A percentile compares a stretch with the other conserved stretches of the same genome.
Conservation (phyloP, 2,329 filamentous ascomycete genomes). For the Tolypocladium endophyticum region DNA sequence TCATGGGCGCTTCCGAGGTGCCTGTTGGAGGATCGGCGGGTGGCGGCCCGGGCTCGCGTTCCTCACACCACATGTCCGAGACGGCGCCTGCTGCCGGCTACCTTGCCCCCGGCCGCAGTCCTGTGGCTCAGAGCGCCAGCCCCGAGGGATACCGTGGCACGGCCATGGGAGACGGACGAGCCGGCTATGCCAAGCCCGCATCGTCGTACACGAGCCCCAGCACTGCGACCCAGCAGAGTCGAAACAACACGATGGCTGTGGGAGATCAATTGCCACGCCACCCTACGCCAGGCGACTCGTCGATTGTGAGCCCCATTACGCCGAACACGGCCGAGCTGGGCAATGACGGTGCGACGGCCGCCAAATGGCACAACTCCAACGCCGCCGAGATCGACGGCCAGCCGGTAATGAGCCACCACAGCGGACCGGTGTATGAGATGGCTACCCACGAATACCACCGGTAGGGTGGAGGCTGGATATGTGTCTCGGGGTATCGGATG, state of each 20-base stretch:
- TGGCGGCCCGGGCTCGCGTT: conserved; percentile 9
- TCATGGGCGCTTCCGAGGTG: conserved; percentile 30
- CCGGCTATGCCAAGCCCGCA: conserved; percentile 27
- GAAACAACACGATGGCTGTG: conserved; percentile 2
- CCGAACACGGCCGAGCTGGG: conserved; percentile 12
- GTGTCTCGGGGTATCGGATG: not conserved
- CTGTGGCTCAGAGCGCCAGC: conserved; percentile 11
- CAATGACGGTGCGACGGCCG: conserved; percentile 16
- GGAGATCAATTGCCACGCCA: conserved; percentile 14
- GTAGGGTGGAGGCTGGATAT: conserved; percentile 10
- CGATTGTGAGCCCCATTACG: conserved; percentile 5
- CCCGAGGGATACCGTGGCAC: conserved; percentile 28
- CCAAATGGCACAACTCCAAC: conserved; percentile 22
- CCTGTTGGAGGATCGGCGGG: conserved; percentile 22
- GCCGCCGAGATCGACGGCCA: conserved; percentile 29
- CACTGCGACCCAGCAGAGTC: conserved; percentile 3
- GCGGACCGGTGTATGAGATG: conserved; percentile 31
- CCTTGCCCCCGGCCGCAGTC: conserved; percentile 14
- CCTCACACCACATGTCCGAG: conserved; percentile 20
- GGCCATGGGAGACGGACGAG: conserved; percentile 26
- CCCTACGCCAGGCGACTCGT: conserved; percentile 12
- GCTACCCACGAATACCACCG: conserved; percentile 25
- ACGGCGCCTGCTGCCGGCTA: conserved; percentile 13
- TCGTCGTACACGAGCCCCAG: conserved; percentile 17
- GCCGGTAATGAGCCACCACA: conserved; percentile 20